Evolutionary conservation across 495 filamentous ascomycete species (phyloP).

Genomic region (Hypoxylon lienhwacheense): DNA sequence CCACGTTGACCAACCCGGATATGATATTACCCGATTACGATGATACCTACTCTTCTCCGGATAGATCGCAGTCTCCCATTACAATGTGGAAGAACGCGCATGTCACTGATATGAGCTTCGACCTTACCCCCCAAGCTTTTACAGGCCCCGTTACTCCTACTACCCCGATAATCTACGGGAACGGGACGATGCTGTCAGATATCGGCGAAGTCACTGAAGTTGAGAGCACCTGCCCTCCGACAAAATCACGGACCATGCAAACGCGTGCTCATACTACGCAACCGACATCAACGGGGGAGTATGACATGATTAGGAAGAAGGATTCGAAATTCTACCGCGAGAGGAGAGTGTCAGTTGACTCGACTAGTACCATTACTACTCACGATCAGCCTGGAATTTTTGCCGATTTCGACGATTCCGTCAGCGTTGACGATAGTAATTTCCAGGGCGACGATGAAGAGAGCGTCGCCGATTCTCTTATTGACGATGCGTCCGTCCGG

Average conservation of each 20-base stretch:
- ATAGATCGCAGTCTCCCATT: conserved; percentile 43
- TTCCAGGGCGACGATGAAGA: conserved; percentile 63
- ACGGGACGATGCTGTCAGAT: conserved; percentile 68
- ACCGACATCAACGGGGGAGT: conserved; percentile 25
- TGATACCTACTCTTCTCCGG: conserved; percentile 56
- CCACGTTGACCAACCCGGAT: conserved; percentile 88
- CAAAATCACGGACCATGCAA: conserved; percentile 30
- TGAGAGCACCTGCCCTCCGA: conserved; percentile 50
- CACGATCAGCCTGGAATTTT: conserved; percentile 49
- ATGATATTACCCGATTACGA: conserved; percentile 81
- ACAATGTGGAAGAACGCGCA: conserved; percentile 53
- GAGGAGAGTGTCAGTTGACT: conserved; percentile 49
- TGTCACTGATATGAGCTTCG: conserved; percentile 35
- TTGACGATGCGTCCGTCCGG: conserved; percentile 43
- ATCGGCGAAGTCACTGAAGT: conserved; percentile 71
- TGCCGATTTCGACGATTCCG: conserved; percentile 58
- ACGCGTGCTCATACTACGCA: conserved; percentile 26
- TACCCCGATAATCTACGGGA: conserved; percentile 62
- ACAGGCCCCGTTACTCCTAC: conserved; percentile 57
- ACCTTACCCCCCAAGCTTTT: conserved; percentile 47
- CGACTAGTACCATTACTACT: conserved; percentile 55
- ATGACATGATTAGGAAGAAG: conserved; percentile 46
- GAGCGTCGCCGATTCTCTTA: conserved; percentile 55
- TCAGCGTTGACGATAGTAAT: conserved; percentile 59
- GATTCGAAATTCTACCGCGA: conserved; percentile 43